These are phyloP conservation scores for Heritiera fomes DNA, from an alignment of 345 rosid genomes.

Conservation along the genomic window DNA sequence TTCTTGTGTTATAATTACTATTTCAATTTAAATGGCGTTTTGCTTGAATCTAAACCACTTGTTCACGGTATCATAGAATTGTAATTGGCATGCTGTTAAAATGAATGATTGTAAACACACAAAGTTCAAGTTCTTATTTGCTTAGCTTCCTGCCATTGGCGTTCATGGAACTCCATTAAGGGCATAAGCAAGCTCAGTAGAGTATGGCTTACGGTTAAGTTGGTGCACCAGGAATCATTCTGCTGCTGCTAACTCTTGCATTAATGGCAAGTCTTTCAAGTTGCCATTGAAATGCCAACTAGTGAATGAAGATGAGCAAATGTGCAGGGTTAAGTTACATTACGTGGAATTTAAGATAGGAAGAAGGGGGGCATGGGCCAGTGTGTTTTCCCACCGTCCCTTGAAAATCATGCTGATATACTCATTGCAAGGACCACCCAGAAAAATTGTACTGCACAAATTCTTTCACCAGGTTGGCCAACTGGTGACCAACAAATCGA, in stretches of 20 bases:
- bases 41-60: neutral
- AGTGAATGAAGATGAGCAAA: neutral
- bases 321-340: neutral
- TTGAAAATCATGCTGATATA: neutral
- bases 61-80: neutral
- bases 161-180: neutral
- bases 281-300: no score
- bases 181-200: neutral
- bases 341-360: neutral
- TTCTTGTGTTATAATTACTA: slow-evolving; percentile 7
- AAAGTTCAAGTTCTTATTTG: neutral
- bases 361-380: neutral
- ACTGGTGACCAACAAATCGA: neutral
- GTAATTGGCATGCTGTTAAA: neutral
- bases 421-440: slow-evolving; percentile 4
- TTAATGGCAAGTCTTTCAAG: no score
- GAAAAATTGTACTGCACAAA: neutral
- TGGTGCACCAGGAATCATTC: no score
- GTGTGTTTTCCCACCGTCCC: neutral
- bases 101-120: neutral
- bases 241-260: no score
- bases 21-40: slow-evolving; percentile 1
- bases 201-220: no score
- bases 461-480: neutral
- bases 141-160: neutral